Base-by-base conservation (phyloP, 352 stramenopile genomes). In the Phytophthora sp. region DNA sequence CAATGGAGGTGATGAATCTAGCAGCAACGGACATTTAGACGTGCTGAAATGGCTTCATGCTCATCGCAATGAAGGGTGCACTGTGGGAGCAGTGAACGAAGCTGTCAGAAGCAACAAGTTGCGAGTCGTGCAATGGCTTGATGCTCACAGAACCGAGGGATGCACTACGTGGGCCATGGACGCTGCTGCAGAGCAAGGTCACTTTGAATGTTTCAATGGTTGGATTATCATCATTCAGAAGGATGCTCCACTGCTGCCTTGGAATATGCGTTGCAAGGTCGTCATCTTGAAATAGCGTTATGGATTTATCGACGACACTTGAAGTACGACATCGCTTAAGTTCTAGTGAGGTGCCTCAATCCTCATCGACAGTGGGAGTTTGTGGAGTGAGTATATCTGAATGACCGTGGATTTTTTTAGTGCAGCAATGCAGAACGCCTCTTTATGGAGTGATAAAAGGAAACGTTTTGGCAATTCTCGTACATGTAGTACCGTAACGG, bases 31-130 rank as follows among this genome's bases (percentile, higher is more conserved):
- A 9, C 46, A 58, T 24, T 36, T 54, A 13, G 6, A 55, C 7
- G 46, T 64, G 8, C 35, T 60, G 4, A 30, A 65, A 18, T 71
- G 49, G 49, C 50, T 71, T 5, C 46, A 70, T 16, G 29, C 3
- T 7, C 21, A 49, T 35, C 15, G 54, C 21, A 42, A 1, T 2
- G 44, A 65, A 64, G 53, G 54, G 12, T 46, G 35, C 18, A 49
- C 53, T 36, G 5, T 11, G 30, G 12, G 24, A 18, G 36, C 52
- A 15, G 58, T 69, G 52, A 18, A 64, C 26, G 16, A 8, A 36
- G 52, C 61, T 7, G 44, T 46, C 15, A 15, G 7, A 31, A 57
- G 57, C 30, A 51, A 57, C 18, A 26, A 56, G 9, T 29, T 61
- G 9, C 5, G 26, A 13, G 41, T 61, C 18, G 29, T 62, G 29